These are phyloP conservation scores for Aspergillus awamori DNA, from an alignment of 2,329 filamentous ascomycete genomes.

Conservation along the genomic window DNA sequence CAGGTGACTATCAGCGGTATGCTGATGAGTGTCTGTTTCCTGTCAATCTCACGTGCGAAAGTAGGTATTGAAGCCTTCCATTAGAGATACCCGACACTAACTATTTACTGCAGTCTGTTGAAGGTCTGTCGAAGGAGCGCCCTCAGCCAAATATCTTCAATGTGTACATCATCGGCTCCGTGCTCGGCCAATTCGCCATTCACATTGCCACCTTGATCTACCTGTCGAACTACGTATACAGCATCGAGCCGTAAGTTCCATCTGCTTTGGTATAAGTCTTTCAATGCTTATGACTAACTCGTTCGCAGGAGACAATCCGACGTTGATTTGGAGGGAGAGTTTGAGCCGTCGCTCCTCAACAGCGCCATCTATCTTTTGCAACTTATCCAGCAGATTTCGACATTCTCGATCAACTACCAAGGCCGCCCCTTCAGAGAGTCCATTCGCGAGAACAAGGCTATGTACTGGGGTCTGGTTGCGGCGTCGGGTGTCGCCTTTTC, in stretches of 20 bases:
- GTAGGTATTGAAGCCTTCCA: slow-evolving; percentile 42
- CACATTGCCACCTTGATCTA: slow-evolving; percentile 95
- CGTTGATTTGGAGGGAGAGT: slow-evolving; percentile 92
- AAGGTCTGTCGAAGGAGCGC: slow-evolving; percentile 92
- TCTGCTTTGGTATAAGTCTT: neutral
- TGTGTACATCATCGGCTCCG: slow-evolving; percentile 96
- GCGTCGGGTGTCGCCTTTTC: slow-evolving; percentile 90
- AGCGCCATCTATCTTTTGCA: slow-evolving; percentile 95
- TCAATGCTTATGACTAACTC: slow-evolving; percentile 37
- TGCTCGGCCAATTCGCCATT: slow-evolving; percentile 94
- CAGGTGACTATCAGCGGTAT: slow-evolving; percentile 99
- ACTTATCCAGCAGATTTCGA: slow-evolving; percentile 97
- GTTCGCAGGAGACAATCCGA: slow-evolving; percentile 55
- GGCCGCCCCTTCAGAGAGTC: slow-evolving; percentile 96
- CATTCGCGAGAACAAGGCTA: slow-evolving; percentile 91
- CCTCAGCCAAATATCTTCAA: slow-evolving; percentile 99
- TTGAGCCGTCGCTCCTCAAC: slow-evolving; percentile 90
- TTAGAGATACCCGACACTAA: slow-evolving; percentile 15
- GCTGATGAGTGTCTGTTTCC: slow-evolving; percentile 99
- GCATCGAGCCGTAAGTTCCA: slow-evolving; percentile 74
- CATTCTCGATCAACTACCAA: slow-evolving; percentile 99
- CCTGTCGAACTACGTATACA: slow-evolving; percentile 85
- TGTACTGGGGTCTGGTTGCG: slow-evolving; percentile 95
- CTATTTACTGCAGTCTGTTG: slow-evolving; percentile 65
- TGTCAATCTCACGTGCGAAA: slow-evolving; percentile 96